A percentile compares a stretch with the other conserved stretches of the same genome.
These are phyloP conservation scores for Eucalyptus rudis DNA, from an alignment of 345 rosid genomes.

Conservation along the genomic window DNA sequence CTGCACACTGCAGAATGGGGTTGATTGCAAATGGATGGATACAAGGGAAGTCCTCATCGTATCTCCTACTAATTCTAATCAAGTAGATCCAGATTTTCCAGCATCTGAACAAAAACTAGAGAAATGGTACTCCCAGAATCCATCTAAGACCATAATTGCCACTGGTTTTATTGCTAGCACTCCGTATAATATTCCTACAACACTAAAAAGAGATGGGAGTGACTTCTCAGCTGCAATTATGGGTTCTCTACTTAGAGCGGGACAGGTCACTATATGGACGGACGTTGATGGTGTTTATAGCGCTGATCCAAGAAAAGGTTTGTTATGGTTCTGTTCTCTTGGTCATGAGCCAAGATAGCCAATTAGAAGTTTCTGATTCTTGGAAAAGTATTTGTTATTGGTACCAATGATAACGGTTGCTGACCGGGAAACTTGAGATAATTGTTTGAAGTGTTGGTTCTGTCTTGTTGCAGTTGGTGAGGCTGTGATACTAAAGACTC, in stretches of 20 bases:
- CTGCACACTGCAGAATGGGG: slow-evolving; percentile 42
- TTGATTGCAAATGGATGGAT: slow-evolving; percentile 93
- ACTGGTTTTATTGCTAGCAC: slow-evolving; percentile 99
- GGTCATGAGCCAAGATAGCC: not conserved
- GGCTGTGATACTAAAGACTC: slow-evolving; percentile 74
- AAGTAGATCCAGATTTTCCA: slow-evolving; percentile 87
- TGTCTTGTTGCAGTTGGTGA: slow-evolving; percentile 64
- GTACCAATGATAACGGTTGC: not conserved
- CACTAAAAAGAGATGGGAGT: slow-evolving; percentile 98
- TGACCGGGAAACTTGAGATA: not conserved
- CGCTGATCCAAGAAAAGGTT: slow-evolving; percentile 98
- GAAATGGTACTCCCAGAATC: slow-evolving; percentile 64
- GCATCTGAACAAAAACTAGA: slow-evolving; percentile 72
- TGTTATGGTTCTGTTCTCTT: not conserved
- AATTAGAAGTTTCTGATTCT: not conserved
- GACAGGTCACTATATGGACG: slow-evolving; percentile 93
- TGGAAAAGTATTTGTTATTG: not conserved
- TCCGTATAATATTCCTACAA: slow-evolving; percentile 86
- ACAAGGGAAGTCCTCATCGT: slow-evolving; percentile 93
- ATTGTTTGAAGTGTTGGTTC: not conserved
- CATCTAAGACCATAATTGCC: slow-evolving; percentile 60
- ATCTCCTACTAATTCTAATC: slow-evolving; percentile 78
- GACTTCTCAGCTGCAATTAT: slow-evolving; percentile 98
- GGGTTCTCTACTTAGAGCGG: slow-evolving; percentile 79
- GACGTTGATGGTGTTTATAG: slow-evolving; percentile 99